A percentile compares a stretch with the other conserved stretches of the same genome.
Conservation (phyloP, 495 filamentous ascomycete species). For the Cairneyella variabilis region DNA sequence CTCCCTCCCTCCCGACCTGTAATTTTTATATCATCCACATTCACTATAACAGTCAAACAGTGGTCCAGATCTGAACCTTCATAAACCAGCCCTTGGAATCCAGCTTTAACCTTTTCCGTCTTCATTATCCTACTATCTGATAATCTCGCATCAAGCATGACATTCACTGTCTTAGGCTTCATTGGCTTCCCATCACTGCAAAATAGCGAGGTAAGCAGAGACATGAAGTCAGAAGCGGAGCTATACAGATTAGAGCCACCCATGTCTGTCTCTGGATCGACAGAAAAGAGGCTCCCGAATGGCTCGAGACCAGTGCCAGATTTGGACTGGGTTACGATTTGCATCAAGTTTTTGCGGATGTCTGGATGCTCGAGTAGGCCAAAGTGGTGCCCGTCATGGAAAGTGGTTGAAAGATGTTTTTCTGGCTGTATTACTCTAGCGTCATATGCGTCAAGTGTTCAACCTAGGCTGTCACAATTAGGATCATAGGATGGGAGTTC, state of each 20-base stretch:
- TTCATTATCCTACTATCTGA: neutral
- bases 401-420: constrained; percentile 52
- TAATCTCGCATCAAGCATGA: constrained; percentile 40
- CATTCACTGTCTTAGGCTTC: constrained; percentile 33
- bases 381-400: constrained; percentile 49
- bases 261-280: neutral
- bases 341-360: constrained; percentile 14
- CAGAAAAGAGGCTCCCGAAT: neutral
- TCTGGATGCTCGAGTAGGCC: constrained; percentile 38
- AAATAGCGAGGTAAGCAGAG: constrained; percentile 21
- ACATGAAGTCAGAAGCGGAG: neutral
- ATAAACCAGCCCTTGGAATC: neutral
- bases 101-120: constrained; percentile 1
- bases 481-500: neutral
- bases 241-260: constrained; percentile 9
- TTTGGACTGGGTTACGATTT: constrained; percentile 1
- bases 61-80: constrained; percentile 21
- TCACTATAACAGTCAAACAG: constrained; percentile 30
- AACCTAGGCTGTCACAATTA: constrained; percentile 2
- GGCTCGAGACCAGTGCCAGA: neutral
- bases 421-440: constrained; percentile 55
- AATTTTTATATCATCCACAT: constrained; percentile 20
- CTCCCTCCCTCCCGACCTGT: constrained; percentile 22
- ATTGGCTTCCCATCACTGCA: constrained; percentile 40
- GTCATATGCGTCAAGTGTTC: constrained; percentile 43